These are phyloP conservation scores for Tulasnella sp. DNA, from an alignment of 768 basidiomycete genomes.

Conservation along the genomic window DNA sequence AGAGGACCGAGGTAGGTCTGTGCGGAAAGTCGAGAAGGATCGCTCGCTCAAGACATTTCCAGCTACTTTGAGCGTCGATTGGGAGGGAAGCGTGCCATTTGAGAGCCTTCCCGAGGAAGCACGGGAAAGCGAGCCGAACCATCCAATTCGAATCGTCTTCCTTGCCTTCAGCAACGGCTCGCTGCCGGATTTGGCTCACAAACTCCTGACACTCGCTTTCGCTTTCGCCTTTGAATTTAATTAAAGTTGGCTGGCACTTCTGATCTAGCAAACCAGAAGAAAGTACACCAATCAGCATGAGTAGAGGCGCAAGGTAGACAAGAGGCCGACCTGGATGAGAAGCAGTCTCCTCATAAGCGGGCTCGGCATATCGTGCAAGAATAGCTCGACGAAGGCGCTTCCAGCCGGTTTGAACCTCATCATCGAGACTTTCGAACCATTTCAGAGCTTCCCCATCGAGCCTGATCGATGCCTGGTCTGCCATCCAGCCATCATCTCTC, in stretches of 20 bases:
- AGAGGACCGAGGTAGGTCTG: not conserved
- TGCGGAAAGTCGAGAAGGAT: not conserved
- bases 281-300: not conserved
- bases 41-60: not conserved
- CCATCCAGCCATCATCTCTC: not conserved
- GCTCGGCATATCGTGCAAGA: not conserved
- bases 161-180: not conserved
- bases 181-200: not conserved
- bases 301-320: not conserved
- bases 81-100: not conserved
- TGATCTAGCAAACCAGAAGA: not conserved
- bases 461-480: not conserved
- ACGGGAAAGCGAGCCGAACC: not conserved
- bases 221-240: not conserved
- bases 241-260: not conserved
- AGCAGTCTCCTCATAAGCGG: not conserved
- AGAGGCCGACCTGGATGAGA: not conserved
- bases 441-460: not conserved
- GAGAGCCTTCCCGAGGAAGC: conserved; percentile 3
- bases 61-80: not conserved
- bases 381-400: not conserved
- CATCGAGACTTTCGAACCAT: not conserved
- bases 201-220: not conserved
- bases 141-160: not conserved
- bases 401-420: not conserved